A percentile compares a stretch with the other conserved stretches of the same genome.
phyloP scores from a whole-genome alignment of 345 rosid genomes.

The Gossypium thurberi region DNA sequence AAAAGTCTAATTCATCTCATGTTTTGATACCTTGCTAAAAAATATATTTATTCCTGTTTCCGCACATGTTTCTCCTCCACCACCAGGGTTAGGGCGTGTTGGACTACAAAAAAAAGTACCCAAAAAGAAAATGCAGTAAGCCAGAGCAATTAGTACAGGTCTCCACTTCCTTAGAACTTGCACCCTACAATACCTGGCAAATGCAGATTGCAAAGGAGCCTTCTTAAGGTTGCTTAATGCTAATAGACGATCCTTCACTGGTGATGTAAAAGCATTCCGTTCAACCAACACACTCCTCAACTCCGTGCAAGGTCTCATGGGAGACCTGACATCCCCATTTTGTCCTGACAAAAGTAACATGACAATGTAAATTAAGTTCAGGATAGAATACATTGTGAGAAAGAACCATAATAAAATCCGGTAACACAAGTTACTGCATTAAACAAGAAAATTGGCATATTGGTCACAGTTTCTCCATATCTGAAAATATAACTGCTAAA shows the following conservation, averaged over 20 bases:
- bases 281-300: conserved; percentile 85
- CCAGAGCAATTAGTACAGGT: conserved; percentile 5
- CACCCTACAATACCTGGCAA: conserved; percentile 54
- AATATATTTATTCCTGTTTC: conserved; percentile 87
- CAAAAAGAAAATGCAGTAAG: conserved; percentile 11
- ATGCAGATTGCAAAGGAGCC: conserved; percentile 75
- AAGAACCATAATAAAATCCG: background rate
- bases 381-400: background rate
- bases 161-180: conserved; percentile 1
- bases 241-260: conserved; percentile 68
- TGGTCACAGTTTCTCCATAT: background rate
- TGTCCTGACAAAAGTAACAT: conserved; percentile 47
- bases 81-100: conserved; percentile 84
- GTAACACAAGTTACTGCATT: background rate
- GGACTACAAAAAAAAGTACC: conserved; percentile 49
- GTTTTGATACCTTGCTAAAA: conserved; percentile 63
- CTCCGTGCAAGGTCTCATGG: conserved; percentile 56
- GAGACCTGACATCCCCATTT: conserved; percentile 77
- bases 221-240: conserved; percentile 54
- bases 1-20: conserved; percentile 4
- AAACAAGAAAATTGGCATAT: background rate
- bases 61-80: conserved; percentile 98
- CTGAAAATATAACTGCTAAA: background rate
- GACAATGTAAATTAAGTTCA: background rate
- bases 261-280: conserved; percentile 68